Conservation (phyloP, 1,284 basidiomycete species). For the Sporisorium sorghi region DNA sequence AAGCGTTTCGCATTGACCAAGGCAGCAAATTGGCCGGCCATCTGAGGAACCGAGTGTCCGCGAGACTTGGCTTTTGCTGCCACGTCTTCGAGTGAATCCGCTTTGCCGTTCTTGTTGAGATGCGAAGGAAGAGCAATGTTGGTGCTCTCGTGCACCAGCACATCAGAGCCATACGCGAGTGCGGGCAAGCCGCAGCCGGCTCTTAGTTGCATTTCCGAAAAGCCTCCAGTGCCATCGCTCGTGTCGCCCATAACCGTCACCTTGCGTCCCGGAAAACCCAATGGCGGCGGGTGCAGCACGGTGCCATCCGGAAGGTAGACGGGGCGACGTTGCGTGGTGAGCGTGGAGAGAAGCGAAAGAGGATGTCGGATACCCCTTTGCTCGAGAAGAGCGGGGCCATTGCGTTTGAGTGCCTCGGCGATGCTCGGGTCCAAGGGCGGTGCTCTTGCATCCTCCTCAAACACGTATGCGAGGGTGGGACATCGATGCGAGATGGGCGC, state of each 20-base stretch:
- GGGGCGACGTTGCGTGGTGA: conserved; percentile 47
- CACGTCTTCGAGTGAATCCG: conserved; percentile 43
- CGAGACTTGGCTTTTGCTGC: conserved; percentile 45
- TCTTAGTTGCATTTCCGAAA: conserved; percentile 20
- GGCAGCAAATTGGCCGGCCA: conserved; percentile 63
- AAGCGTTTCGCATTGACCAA: conserved; percentile 52
- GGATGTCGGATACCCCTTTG: conserved; percentile 59
- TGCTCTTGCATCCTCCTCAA: conserved; percentile 53
- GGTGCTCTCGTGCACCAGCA: conserved; percentile 67
- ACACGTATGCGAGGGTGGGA: conserved; percentile 64
- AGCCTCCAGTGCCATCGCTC: conserved; percentile 61
- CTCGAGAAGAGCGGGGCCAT: conserved; percentile 51
- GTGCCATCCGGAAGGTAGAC: conserved; percentile 63
- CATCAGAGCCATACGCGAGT: conserved; percentile 50
- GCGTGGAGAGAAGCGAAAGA: conserved; percentile 52
- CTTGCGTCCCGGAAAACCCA: conserved; percentile 62
- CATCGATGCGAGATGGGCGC: conserved; percentile 66
- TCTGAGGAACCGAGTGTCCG: conserved; percentile 64
- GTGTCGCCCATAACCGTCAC: conserved; percentile 66
- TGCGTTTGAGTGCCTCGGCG: conserved; percentile 55
- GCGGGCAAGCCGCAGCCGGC: conserved; percentile 25
- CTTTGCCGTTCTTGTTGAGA: conserved; percentile 45
- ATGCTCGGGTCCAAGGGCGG: conserved; percentile 43
- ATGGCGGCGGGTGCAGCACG: conserved; percentile 54
- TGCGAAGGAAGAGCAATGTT: conserved; percentile 59